Evolutionary conservation across 2,329 filamentous ascomycete genomes (phyloP), one percentile per base, ranked within the genome.

Genomic region (Alternaria sp.): DNA sequence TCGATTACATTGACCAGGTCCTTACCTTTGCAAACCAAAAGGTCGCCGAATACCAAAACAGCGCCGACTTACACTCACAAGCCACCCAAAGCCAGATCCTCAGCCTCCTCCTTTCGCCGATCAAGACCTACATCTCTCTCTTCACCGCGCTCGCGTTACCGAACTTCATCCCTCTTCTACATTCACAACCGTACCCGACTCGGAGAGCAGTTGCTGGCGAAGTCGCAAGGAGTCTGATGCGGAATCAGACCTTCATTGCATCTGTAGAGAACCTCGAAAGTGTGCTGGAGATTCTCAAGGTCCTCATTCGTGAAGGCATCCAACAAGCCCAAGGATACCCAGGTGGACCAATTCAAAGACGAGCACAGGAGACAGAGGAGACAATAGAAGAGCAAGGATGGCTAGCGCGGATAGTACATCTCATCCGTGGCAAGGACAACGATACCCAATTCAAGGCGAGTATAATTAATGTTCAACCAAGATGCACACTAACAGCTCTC

Each of bases 331-430:
- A 89, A 48, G 92, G 92, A 30, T 97, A 97, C 71, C 90, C 94
- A 0, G 92, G 92, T 4, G 88, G 91, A 40, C 88, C 91, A 6
- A 81, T 84, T 14, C 92, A 94, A 74, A 86, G 92, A 65, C 89
- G 93, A 63, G 87, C 88, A 20, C 83, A 87, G 48, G 96, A 99
- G 82, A 98, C 95, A 0, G 95, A 99, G 64, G 96, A 99, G 82
- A 98, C 94, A 0, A 89, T 98, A 73, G 94, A 99, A 80, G 95
- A 99, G 81, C 95, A 99, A 83, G 95, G 95, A 53, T 97, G 93
- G 93, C 85, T 99, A 55, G 95, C 95, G 36, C 87, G 95, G 70
- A 90, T 99, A 74, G 89, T 97, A 18, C 95, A 99, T 80, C 84
- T 97, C 57, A 87, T 99, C 54, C 85, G 92, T 59, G 91, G 89